Percentiles rank a stretch among this genome's conserved stretches.
These are phyloP conservation scores for Ustilago shanxiensis DNA, from an alignment of 1,284 basidiomycete species.

Conservation along the genomic window DNA sequence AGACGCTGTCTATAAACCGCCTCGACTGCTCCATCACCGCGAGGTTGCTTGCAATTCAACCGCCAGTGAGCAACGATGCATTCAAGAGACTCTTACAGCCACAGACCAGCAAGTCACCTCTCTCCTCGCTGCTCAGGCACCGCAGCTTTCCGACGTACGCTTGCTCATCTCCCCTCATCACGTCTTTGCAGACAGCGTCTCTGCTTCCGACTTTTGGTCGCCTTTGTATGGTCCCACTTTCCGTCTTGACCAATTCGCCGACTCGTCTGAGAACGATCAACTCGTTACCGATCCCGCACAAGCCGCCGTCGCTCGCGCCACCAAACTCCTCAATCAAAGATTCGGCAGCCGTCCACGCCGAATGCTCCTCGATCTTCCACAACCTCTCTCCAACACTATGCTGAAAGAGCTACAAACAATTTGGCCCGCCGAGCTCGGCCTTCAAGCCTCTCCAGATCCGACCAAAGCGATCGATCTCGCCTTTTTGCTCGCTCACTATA, in stretches of 20 bases:
- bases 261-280: background rate
- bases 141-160: constrained; percentile 14
- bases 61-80: background rate
- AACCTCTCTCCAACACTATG: constrained; percentile 14
- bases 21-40: constrained; percentile 24
- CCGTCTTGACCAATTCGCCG: constrained; percentile 7
- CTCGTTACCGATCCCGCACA: background rate
- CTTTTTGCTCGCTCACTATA: constrained; percentile 31
- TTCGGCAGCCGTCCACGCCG: constrained; percentile 19
- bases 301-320: constrained; percentile 9
- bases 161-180: constrained; percentile 31
- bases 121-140: constrained; percentile 19
- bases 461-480: constrained; percentile 4
- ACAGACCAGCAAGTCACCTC: background rate
- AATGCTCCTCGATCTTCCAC: constrained; percentile 36
- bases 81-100: background rate
- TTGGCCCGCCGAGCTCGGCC: constrained; percentile 19
- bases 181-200: constrained; percentile 23
- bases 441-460: background rate
- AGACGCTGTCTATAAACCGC: constrained; percentile 19
- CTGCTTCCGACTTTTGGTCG: constrained; percentile 40
- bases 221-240: constrained; percentile 28
- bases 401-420: constrained; percentile 12
- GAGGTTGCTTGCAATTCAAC: constrained; percentile 20
- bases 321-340: constrained; percentile 14